Evolutionary conservation across 805 yeast species (phyloP).

Genomic region (Zygosaccharomyces lentus): DNA sequence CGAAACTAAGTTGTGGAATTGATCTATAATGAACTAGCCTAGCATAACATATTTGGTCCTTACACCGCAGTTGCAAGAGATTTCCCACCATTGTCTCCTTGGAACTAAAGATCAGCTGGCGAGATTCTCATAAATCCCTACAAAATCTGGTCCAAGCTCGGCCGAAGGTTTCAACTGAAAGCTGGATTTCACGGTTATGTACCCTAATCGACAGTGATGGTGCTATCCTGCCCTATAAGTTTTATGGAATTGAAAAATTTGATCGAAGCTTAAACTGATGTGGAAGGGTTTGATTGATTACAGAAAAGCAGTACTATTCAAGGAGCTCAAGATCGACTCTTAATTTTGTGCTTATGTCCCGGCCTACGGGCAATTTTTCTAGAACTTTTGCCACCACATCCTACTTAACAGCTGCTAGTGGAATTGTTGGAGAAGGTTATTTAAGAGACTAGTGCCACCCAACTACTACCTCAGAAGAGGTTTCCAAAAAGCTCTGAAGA

Average conservation of each 20-base stretch:
- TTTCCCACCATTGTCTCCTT: no score
- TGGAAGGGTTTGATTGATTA: not conserved
- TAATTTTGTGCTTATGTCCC: not conserved
- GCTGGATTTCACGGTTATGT: constrained; percentile 1
- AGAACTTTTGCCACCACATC: not conserved
- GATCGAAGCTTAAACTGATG: not conserved
- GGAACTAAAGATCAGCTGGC: no score
- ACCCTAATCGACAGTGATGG: not conserved
- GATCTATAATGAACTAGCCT: no score
- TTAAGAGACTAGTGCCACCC: not conserved
- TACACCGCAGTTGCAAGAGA: no score
- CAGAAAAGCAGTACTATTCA: not conserved
- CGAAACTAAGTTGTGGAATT: no score
- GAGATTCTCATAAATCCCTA: no score
- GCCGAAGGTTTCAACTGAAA: not conserved
- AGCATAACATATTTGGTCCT: no score
- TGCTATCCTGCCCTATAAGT: not conserved
- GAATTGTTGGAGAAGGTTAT: not conserved
- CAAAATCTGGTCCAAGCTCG: not conserved
- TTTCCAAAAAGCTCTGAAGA: not conserved
- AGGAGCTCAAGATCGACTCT: not conserved
- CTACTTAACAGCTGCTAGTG: not conserved
- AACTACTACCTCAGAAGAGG: not conserved
- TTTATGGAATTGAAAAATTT: not conserved
- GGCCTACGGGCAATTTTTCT: not conserved